phyloP scores from a whole-genome alignment of 202 grass and related monocot species.

The Bolboschoenoplectus hybrid region DNA sequence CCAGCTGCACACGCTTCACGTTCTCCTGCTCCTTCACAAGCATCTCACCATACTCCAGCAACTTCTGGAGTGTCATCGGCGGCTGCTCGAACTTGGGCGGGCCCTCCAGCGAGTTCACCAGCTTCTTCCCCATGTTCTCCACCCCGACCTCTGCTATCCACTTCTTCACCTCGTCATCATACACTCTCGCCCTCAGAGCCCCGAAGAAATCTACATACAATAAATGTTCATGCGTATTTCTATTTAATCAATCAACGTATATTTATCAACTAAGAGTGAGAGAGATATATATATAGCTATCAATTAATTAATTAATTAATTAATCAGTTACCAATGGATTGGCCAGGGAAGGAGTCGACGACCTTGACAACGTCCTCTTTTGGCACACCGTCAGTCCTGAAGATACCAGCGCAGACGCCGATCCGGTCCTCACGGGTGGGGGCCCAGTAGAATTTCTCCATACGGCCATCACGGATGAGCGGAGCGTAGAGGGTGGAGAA shows the following conservation, averaged over 20 bases:
- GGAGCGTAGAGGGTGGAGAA: slow-evolving; percentile 95
- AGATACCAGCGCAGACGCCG: slow-evolving; percentile 80
- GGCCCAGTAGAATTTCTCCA: slow-evolving; percentile 99
- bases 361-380: slow-evolving; percentile 55
- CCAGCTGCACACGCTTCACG: slow-evolving; percentile 94
- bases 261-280: too few relatives aligned
- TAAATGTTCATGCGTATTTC: neutral
- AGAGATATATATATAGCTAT: neutral
- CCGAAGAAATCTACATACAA: slow-evolving; percentile 73
- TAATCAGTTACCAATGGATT: slow-evolving; percentile 61
- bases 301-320: neutral
- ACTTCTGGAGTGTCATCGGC: slow-evolving; percentile 67
- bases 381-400: slow-evolving; percentile 67
- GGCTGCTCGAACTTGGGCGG: slow-evolving; percentile 81
- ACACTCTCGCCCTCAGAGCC: slow-evolving; percentile 75
- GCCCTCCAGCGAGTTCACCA: slow-evolving; percentile 77
- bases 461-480: slow-evolving; percentile 90
- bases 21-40: slow-evolving; percentile 90
- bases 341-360: slow-evolving; percentile 82
- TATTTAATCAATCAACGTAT: neutral
- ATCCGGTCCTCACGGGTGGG: slow-evolving; percentile 87
- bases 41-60: slow-evolving; percentile 76
- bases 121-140: slow-evolving; percentile 66
- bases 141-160: slow-evolving; percentile 59
- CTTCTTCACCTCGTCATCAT: slow-evolving; percentile 92